Conservation (phyloP, 192 early-diverging fungal genomes). For the Linnemannia zychae region DNA sequence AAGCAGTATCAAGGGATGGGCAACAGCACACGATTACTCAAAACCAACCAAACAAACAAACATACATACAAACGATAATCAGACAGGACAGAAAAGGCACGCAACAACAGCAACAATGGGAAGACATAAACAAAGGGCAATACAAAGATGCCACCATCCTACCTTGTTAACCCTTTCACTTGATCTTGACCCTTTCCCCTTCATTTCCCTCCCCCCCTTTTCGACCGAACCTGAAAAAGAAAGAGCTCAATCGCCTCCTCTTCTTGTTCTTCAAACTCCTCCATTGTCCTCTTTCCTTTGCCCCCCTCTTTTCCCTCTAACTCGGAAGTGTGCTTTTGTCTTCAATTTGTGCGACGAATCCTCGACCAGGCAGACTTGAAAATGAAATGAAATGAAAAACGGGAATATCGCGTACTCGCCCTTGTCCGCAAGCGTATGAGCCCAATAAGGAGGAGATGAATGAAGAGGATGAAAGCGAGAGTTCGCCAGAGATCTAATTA, state of each 20-base stretch:
- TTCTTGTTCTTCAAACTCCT: constrained; percentile 7
- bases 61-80: not conserved
- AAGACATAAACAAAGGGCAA: not conserved
- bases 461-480: not conserved
- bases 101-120: too few relatives aligned
- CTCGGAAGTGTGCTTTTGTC: not conserved
- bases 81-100: not conserved
- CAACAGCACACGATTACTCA: not conserved
- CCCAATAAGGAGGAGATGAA: not conserved
- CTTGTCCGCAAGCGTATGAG: not conserved
- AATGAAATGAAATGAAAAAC: too few relatives aligned
- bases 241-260: constrained; percentile 12
- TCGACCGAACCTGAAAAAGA: not conserved
- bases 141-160: not conserved
- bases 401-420: not conserved
- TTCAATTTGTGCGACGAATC: too few relatives aligned
- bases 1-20: not conserved
- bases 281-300: constrained; percentile 14
- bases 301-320: constrained; percentile 7
- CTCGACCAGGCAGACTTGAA: too few relatives aligned
- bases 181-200: constrained; percentile 21
- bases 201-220: not conserved
- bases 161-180: not conserved
- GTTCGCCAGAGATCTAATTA: not conserved
- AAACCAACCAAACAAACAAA: not conserved